Evolutionary conservation across 768 basidiomycete genomes (phyloP).

Genomic region (Cystofilobasidium ferigula): DNA sequence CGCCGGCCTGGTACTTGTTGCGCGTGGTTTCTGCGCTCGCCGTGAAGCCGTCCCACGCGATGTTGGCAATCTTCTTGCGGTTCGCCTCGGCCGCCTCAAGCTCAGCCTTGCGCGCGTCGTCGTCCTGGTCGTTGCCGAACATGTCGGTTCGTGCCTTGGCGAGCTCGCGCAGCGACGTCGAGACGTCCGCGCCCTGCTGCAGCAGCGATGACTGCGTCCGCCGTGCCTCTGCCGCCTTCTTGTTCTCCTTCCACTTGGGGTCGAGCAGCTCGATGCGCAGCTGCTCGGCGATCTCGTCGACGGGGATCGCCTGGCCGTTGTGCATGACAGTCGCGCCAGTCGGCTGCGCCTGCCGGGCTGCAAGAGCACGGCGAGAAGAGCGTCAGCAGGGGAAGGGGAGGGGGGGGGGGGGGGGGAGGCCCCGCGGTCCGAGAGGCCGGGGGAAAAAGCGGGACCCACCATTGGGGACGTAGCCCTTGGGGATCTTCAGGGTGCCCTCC

Average conservation of each 20-base stretch:
- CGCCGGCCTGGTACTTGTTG: conserved; percentile 84
- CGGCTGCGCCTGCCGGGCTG: conserved; percentile 43
- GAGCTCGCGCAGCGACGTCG: conserved; percentile 80
- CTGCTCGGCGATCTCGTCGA: conserved; percentile 91
- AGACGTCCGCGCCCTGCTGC: conserved; percentile 62
- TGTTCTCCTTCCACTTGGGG: conserved; percentile 95
- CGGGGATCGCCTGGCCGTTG: conserved; percentile 90
- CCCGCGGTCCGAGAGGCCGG: too few species aligned
- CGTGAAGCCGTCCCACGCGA: conserved; percentile 98
- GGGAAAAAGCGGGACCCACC: conserved; percentile 52
- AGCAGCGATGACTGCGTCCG: conserved; percentile 49
- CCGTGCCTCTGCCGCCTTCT: conserved; percentile 74
- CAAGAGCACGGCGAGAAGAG: background rate
- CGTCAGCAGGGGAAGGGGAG: background rate
- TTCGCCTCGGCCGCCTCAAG: too few species aligned
- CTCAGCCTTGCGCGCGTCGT: conserved; percentile 68
- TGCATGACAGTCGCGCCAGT: conserved; percentile 60
- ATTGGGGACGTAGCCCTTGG: conserved; percentile 91
- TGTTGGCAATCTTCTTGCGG: conserved; percentile 81
- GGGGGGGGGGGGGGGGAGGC: background rate
- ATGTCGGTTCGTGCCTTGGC: conserved; percentile 94
- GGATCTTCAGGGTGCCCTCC: conserved; percentile 64
- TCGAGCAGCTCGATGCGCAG: conserved; percentile 97
- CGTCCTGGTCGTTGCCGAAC: conserved; percentile 88
- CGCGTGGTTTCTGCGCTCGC: conserved; percentile 82